phyloP scores from a whole-genome alignment of 371 early-diverging fungal species.

The Mucor sp. region DNA sequence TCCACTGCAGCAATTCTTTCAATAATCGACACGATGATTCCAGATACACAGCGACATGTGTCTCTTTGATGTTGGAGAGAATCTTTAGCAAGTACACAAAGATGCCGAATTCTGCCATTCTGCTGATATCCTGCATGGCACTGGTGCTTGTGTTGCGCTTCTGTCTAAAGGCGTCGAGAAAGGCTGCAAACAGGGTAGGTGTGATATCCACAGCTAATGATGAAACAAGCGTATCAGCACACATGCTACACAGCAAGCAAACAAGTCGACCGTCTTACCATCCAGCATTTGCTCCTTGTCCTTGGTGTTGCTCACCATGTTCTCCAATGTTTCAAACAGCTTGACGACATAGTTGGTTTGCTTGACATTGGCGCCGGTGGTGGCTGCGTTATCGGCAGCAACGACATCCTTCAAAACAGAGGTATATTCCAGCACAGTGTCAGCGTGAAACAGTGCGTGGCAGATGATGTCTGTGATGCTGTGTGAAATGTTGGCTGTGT shows the following conservation, averaged over 20 bases:
- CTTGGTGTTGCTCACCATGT: slow-evolving; percentile 16
- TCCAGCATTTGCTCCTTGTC: slow-evolving; percentile 21
- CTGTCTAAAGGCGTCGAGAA: slow-evolving; percentile 34
- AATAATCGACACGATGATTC: slow-evolving; percentile 23
- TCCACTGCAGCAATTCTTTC: slow-evolving; percentile 28
- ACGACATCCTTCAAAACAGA: slow-evolving; percentile 34
- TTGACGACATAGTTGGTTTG: slow-evolving; percentile 36
- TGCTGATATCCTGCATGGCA: slow-evolving; percentile 31
- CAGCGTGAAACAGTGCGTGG: slow-evolving; percentile 42
- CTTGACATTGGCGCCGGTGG: slow-evolving; percentile 1
- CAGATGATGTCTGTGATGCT: slow-evolving; percentile 26
- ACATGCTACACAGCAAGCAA: background rate
- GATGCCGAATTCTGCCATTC: slow-evolving; percentile 45
- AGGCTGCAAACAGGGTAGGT: slow-evolving; percentile 32
- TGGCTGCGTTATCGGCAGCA: background rate
- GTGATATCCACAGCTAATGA: slow-evolving; percentile 28
- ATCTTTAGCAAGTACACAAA: slow-evolving; percentile 31
- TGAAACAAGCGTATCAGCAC: background rate
- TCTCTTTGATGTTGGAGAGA: background rate
- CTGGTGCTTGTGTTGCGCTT: slow-evolving; percentile 30
- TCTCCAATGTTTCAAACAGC: slow-evolving; percentile 40
- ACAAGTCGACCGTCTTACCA: slow-evolving; percentile 26
- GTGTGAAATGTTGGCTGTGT: slow-evolving; percentile 6
- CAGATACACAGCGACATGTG: slow-evolving; percentile 14
- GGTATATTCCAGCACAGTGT: slow-evolving; percentile 45